Conservation (phyloP, 495 filamentous ascomycete species). For the Entonaema liquescens region DNA sequence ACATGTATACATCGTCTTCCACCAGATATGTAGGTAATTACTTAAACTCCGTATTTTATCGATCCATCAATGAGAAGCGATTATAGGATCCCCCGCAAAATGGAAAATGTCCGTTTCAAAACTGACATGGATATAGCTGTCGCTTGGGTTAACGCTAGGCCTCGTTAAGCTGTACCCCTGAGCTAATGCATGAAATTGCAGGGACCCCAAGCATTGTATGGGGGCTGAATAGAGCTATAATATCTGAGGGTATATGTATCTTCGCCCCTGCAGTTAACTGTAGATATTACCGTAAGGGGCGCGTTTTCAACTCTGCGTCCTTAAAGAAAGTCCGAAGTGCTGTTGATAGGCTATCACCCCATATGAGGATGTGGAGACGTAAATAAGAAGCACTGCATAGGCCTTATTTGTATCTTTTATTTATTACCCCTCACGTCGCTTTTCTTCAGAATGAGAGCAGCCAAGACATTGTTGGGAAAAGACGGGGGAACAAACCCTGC, state of each 20-base stretch:
- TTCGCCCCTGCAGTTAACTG: slow-evolving; percentile 4
- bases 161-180: slow-evolving; percentile 22
- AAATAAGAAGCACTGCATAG: not conserved
- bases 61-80: slow-evolving; percentile 3
- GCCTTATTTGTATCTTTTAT: not conserved
- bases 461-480: slow-evolving; percentile 9
- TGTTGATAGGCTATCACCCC: not conserved
- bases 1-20: too few relatives aligned
- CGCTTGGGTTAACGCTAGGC: slow-evolving; percentile 17
- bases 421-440: not conserved
- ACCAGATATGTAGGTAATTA: too few relatives aligned
- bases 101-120: slow-evolving; percentile 18
- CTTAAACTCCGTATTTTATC: too few relatives aligned
- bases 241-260: slow-evolving; percentile 2
- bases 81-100: slow-evolving; percentile 25
- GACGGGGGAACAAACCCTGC: slow-evolving; percentile 9
- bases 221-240: not conserved
- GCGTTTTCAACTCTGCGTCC: not conserved
- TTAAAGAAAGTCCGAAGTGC: not conserved
- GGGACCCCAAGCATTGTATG: not conserved
- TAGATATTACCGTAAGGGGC: not conserved
- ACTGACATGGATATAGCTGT: slow-evolving; percentile 10
- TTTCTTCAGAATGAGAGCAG: slow-evolving; percentile 9
- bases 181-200: slow-evolving; percentile 30
- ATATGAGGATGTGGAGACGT: not conserved